Base-by-base conservation (phyloP, 2,329 filamentous ascomycete genomes). In the Scytalidium sp. region DNA sequence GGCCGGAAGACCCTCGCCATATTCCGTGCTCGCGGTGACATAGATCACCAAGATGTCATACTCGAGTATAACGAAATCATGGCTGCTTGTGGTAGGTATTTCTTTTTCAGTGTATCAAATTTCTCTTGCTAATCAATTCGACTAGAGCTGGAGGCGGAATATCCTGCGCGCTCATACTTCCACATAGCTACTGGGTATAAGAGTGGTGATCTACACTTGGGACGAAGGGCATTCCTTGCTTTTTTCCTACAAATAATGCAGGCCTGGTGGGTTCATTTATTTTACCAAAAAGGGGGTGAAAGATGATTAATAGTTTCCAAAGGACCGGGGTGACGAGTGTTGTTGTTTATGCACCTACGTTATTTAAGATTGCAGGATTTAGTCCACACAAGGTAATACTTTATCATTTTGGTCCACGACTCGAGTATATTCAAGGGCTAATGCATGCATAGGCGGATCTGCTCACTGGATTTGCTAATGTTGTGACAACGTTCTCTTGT, bases 141-240 rank as follows among this genome's bases (percentile, higher is more conserved):
- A 7, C 17, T n/a, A 41, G 39, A 41, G 17, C 39, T 41, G n/a
- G 39, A 41, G 39, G 39, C 25, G 7, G 25, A 29, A 13, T 29
- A 29, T 13, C 25, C 25, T 29, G 25, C 25, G 13, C 7, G 25
- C 7, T 29, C 25, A 13, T 47, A 47, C 29, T 47, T 47, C 15
- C 36, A 47, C 45, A 47, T 47, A 2, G 3, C 41, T 9, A 47
- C 45, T 6, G 45, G 45, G 2, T 40, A 40, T 22, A 40, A 40
- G 4, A 29, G 25, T 29, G 25, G 25, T 13, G 13, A 29, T 29
- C 13, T 29, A 29, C 25, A 29, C 13, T 29, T 29, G 13, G 25
- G 25, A 29, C 25, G 25, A 7, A 29, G 25, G 25, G 25, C 25
- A 13, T 29, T 29, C 13, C 25, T 29, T 29, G 25, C 25, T 29